phyloP scores from a whole-genome alignment of 2,329 filamentous ascomycete genomes.

The Xylaria digitata region DNA sequence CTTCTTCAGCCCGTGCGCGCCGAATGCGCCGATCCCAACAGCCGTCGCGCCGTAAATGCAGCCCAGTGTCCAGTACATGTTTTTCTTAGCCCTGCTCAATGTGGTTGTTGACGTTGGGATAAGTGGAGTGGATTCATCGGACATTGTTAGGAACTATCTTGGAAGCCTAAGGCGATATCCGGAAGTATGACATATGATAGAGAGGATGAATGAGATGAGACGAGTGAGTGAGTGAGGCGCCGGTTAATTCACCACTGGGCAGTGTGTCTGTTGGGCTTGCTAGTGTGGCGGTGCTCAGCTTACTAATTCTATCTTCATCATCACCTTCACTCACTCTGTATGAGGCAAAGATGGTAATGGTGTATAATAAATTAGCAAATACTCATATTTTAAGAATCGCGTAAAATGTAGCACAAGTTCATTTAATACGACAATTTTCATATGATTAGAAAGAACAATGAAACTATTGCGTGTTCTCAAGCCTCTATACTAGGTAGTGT shows the following conservation, averaged over 20 bases:
- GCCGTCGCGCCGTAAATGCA: conserved; percentile 71
- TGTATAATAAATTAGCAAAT: too few relatives aligned
- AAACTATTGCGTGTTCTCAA: too few relatives aligned
- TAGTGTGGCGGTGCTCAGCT: conserved; percentile 9
- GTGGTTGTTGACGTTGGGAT: conserved; percentile 34
- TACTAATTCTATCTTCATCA: neutral
- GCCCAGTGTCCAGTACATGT: conserved; percentile 69
- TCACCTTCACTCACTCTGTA: too few relatives aligned
- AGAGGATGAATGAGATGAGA: neutral
- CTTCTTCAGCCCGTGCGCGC: conserved; percentile 73
- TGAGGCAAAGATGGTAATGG: too few relatives aligned
- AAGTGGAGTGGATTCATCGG: conserved; percentile 38
- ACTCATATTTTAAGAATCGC: too few relatives aligned
- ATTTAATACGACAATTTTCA: too few relatives aligned
- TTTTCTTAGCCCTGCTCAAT: conserved; percentile 30
- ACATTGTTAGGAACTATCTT: conserved; percentile 20
- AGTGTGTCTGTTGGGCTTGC: neutral
- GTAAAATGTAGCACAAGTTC: too few relatives aligned
- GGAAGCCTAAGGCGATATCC: neutral
- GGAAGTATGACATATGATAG: neutral
- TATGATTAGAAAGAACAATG: too few relatives aligned
- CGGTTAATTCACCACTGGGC: neutral
- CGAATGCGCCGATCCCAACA: conserved; percentile 73
- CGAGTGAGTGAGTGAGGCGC: neutral
- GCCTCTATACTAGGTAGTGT: too few relatives aligned